Evolutionary conservation across 139 green algal species (phyloP), one percentile per base, ranked within the genome.

Genomic region (Yamagishiella unicocca): DNA sequence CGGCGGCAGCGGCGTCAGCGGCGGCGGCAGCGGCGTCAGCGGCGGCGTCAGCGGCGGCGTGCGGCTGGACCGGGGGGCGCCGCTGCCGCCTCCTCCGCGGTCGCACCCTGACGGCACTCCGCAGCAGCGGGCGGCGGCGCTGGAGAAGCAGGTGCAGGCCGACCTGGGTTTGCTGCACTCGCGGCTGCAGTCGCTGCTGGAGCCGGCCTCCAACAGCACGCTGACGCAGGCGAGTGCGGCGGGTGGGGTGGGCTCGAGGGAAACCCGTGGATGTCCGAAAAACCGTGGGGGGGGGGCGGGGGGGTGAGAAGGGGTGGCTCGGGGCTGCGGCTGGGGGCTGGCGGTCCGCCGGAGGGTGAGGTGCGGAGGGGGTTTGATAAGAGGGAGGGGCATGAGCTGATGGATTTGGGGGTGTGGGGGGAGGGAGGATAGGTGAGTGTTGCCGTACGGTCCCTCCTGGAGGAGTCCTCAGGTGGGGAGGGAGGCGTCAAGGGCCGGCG

Each of bases 161-260:
- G 83, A 88, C 71, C 71, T 88, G 54, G 83, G 43, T 1, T 77
- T 88, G 83, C 72, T 88, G 71, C 31, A 46, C 40, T 9, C 54
- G 37, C 38, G 83, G 83, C 54, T 83, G 71, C 71, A 83, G 61
- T 54, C 70, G 27, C 38, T 88, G 35, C 8, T 88, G 54, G 83
- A 88, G 71, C 83, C 83, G 24, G 2, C 45, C 7, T 68, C 81
- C 22, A 75, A 24, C 45, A 53, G 21, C n/a, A 79, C 81, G 0
- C 33, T 79, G 3, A 64, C 61, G 21, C 79, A 75, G 79, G 79
- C 64, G 43, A 37, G 70, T 22, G 12, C 50, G 50, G 50, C 50
- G 50, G 50, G 12, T 58, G 50, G 50, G 50, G 50, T 25, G 50
- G 50, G 50, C 12, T n/a, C n/a, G n/a, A n/a, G n/a, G n/a, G n/a